Evolutionary conservation across 805 yeast species (phyloP).

Genomic region (Wickerhamiella nectarea): DNA sequence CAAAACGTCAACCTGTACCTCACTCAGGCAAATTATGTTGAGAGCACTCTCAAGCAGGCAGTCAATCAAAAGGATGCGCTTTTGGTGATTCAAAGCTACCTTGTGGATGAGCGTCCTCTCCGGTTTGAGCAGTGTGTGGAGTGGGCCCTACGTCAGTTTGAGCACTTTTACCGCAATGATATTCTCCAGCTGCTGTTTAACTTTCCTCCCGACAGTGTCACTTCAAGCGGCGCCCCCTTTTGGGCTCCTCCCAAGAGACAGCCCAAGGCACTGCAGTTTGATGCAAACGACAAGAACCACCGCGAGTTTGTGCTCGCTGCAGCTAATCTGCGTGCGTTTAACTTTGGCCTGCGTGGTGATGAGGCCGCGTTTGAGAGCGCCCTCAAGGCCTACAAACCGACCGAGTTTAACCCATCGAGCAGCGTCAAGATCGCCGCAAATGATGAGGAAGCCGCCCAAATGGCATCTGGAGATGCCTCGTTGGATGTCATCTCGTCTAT

Average conservation of each 20-base stretch:
- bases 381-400: slow-evolving; percentile 36
- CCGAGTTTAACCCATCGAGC: slow-evolving; percentile 61
- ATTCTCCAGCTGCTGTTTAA: slow-evolving; percentile 82
- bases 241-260: slow-evolving; percentile 98
- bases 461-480: neutral
- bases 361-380: slow-evolving; percentile 38
- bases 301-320: slow-evolving; percentile 73
- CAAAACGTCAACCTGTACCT: slow-evolving; percentile 85
- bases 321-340: slow-evolving; percentile 81
- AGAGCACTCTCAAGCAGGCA: slow-evolving; percentile 77
- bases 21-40: slow-evolving; percentile 85
- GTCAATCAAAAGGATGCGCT: slow-evolving; percentile 82
- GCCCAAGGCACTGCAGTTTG: slow-evolving; percentile 73
- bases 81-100: slow-evolving; percentile 55
- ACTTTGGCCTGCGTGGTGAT: slow-evolving; percentile 79
- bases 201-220: slow-evolving; percentile 88
- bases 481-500: slow-evolving; percentile 25
- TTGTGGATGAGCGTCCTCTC: slow-evolving; percentile 70
- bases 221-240: slow-evolving; percentile 82
- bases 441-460: slow-evolving; percentile 68
- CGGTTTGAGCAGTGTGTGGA: slow-evolving; percentile 84
- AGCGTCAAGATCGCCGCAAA: slow-evolving; percentile 72
- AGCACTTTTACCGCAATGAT: slow-evolving; percentile 70
- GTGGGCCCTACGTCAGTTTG: slow-evolving; percentile 91
- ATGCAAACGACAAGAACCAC: slow-evolving; percentile 62